phyloP scores from a whole-genome alignment of 495 filamentous ascomycete genomes.

The Aspergillus sclerotioniger region DNA sequence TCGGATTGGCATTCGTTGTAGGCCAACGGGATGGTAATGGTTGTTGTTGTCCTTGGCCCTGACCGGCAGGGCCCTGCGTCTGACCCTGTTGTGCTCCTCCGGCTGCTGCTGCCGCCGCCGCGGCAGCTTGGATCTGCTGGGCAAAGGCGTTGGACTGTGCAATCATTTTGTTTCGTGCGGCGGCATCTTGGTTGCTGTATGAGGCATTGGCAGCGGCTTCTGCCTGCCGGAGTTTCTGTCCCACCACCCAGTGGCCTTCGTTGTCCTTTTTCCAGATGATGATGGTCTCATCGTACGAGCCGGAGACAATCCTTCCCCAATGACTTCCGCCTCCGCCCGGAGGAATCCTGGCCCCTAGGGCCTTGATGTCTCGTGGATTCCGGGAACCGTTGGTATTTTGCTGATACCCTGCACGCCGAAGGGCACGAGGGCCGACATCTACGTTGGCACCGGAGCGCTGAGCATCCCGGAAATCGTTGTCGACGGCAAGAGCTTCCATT shows the following conservation, averaged over 20 bases:
- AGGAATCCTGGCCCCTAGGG: conserved; percentile 77
- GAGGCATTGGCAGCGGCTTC: conserved; percentile 51
- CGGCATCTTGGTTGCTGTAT: conserved; percentile 19
- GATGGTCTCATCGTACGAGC: conserved; percentile 92
- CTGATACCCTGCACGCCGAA: conserved; percentile 47
- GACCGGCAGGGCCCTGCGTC: background rate
- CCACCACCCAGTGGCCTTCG: conserved; percentile 75
- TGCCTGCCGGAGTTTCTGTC: conserved; percentile 68
- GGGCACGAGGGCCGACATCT: conserved; percentile 34
- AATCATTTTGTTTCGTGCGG: conserved; percentile 20
- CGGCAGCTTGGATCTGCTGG: conserved; percentile 10
- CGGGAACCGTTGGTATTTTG: conserved; percentile 72
- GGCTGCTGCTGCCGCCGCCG: background rate
- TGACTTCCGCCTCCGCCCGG: conserved; percentile 83
- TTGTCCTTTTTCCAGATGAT: conserved; percentile 88
- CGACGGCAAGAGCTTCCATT: conserved; percentile 68
- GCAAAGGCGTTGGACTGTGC: conserved; percentile 26
- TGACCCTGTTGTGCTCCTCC: background rate
- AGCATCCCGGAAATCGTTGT: conserved; percentile 69
- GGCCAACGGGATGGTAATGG: conserved; percentile 2
- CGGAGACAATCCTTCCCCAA: conserved; percentile 88
- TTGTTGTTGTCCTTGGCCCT: background rate
- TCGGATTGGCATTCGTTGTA: background rate
- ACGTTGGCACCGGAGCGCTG: conserved; percentile 56
- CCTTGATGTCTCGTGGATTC: conserved; percentile 71